These are phyloP conservation scores for Priceomyces carsonii DNA, from an alignment of 805 yeast species.

Conservation along the genomic window DNA sequence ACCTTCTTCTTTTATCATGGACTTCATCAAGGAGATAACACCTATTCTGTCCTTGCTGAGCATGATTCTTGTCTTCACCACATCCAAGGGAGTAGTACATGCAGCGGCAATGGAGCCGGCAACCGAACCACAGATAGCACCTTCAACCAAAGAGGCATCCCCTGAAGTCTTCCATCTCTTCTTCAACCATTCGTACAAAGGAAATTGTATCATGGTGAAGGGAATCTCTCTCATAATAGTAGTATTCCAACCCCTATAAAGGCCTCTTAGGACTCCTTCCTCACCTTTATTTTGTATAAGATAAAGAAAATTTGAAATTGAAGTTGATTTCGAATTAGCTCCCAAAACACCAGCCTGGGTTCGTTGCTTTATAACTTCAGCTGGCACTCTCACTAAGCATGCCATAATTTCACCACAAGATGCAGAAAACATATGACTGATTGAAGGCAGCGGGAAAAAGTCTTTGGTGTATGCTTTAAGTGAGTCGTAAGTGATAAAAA, in stretches of 20 bases:
- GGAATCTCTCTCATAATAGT: slow-evolving; percentile 96
- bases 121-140: slow-evolving; percentile 80
- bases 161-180: slow-evolving; percentile 41
- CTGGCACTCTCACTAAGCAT: slow-evolving; percentile 92
- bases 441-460: slow-evolving; percentile 24
- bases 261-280: slow-evolving; percentile 74
- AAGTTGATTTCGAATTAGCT: slow-evolving; percentile 46
- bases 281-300: slow-evolving; percentile 66
- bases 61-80: slow-evolving; percentile 85
- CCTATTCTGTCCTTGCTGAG: slow-evolving; percentile 53
- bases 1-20: slow-evolving; percentile 73
- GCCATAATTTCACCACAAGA: slow-evolving; percentile 92
- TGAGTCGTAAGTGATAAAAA: slow-evolving; percentile 76
- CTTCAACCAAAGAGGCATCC: slow-evolving; percentile 61
- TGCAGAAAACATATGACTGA: slow-evolving; percentile 83
- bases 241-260: slow-evolving; percentile 91
- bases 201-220: slow-evolving; percentile 93
- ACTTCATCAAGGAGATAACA: slow-evolving; percentile 46
- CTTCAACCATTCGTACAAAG: slow-evolving; percentile 85
- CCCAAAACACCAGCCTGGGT: slow-evolving; percentile 61
- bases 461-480: slow-evolving; percentile 51
- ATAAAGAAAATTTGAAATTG: slow-evolving; percentile 65
- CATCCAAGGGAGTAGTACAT: slow-evolving; percentile 76
- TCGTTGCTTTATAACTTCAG: slow-evolving; percentile 93
- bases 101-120: slow-evolving; percentile 88